Evolutionary conservation across 148 eudicot species (phyloP), one percentile per base, ranked within the genome.

Genomic region (Cornus controversa): DNA sequence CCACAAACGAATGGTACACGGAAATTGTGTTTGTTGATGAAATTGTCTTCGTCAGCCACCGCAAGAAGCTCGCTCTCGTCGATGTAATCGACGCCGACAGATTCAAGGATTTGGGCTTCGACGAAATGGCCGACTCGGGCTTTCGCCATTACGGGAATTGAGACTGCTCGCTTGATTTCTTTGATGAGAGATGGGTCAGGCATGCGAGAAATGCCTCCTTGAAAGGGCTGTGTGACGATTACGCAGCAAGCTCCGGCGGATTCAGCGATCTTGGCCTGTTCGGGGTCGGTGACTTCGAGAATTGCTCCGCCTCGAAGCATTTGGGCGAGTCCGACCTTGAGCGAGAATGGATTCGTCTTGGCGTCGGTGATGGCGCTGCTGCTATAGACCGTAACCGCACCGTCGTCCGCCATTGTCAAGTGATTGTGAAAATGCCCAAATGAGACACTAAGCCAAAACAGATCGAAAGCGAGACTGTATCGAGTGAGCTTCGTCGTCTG

Each of bases 181-280:
- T 85, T 91, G 42, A 89, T 73, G 2, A 88, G 36, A 4, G 78
- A 40, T 5, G 90, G 90, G 74, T 90, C 90, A 0, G 89, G 74
- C 95, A 91, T 91, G 24, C 96, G 82, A 2, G 80, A 71, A 6
- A 85, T 77, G 9, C 88, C 82, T 47, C 71, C 10, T 29, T 66
- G 71, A 58, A 15, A 27, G 31, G 10, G 78, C 10, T 22, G 84
- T 63, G 54, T 40, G 11, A 91, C 74, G 5, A 85, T 14, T 23
- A 91, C 15, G 74, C 91, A 87, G 57, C 90, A 91, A 20, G 95
- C 91, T 22, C 95, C 92, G 34, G 86, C 90, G 11, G 88, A 86
- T 54, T 87, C 92, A 20, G 90, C 92, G 75, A 88, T 89, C 78
- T 86, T 89, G 76, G 93, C 95, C 65, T 91, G 89, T 0, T 80